Evolutionary conservation across 805 yeast genomes (phyloP), one percentile per base, ranked within the genome.

Genomic region (Ogataea wickerhamii): DNA sequence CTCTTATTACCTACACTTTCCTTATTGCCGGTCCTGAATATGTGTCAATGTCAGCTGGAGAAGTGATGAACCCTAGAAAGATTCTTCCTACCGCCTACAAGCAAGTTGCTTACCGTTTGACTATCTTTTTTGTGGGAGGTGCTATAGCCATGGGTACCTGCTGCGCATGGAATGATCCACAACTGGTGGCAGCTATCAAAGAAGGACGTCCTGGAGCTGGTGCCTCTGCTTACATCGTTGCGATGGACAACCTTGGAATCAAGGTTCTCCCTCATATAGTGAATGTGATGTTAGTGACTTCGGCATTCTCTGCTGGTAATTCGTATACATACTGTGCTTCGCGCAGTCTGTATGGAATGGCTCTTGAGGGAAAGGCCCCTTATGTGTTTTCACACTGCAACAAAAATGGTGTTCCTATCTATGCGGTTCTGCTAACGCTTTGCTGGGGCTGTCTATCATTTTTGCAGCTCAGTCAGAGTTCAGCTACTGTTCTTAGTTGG

Each of bases 401-500:
- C 35, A 67, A 66, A 42, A 58, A 60, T 14, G 77, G 77, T 36
- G 67, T 71, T 25, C 77, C 76, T 5, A 58, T 71, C 26, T 68
- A 58, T 51, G 67, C 75, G 43, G 72, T 72, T 8, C 40, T 64
- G 23, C 49, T 68, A 2, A 62, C 73, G 1, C 52, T 70, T 26
- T 45, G 56, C 25, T 70, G 74, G 68, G 68, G 74, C 2, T 59
- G 68, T 25, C 49, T 73, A 4, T 66, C 74, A 3, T 71, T 70
- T 44, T 55, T 73, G 47, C 72, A 82, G 54, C 58, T 80, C 40
- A 70, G 79, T 18, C 66, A 71, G 31, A 66, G 73, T 21, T 73
- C 89, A 18, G 74, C 77, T 12, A 70, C 71, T 2, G 93, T 84
- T 3, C 68, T 85, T 44, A 71, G 69, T 51, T 85, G 91, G 89